Conservation (phyloP, 805 yeast species). For the Candida schatavii region DNA sequence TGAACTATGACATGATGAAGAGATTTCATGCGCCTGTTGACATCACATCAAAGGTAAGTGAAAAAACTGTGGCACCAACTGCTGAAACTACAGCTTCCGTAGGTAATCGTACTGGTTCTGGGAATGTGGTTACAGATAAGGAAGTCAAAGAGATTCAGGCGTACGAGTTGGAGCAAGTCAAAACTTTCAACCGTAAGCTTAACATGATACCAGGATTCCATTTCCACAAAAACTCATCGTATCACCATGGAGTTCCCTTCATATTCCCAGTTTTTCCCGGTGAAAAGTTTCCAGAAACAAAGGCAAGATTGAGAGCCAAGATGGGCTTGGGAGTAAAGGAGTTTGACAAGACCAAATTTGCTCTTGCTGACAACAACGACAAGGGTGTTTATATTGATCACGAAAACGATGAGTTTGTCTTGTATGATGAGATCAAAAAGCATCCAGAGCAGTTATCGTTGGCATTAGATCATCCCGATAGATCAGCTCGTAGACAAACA, state of each 20-base stretch:
- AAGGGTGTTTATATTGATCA: conserved; percentile 43
- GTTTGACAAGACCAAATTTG: conserved; percentile 71
- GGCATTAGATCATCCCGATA: conserved; percentile 87
- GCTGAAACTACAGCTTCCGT: neutral
- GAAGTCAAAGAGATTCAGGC: conserved; percentile 25
- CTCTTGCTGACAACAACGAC: conserved; percentile 45
- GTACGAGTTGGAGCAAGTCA: conserved; percentile 13
- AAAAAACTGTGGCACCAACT: neutral
- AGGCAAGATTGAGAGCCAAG: conserved; percentile 60
- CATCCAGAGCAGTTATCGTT: conserved; percentile 48
- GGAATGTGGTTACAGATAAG: neutral
- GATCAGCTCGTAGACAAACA: conserved; percentile 47
- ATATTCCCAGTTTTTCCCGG: conserved; percentile 66
- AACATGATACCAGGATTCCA: conserved; percentile 68
- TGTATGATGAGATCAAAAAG: conserved; percentile 50
- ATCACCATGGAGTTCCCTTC: conserved; percentile 83
- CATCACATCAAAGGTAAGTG: neutral
- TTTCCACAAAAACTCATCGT: conserved; percentile 65
- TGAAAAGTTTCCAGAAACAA: conserved; percentile 64
- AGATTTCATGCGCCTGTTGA: conserved; percentile 12
- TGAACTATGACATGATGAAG: conserved; percentile 32
- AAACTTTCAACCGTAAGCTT: conserved; percentile 23
- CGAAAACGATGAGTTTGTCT: conserved; percentile 51
- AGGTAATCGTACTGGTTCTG: neutral
- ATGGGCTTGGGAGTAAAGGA: conserved; percentile 79